phyloP scores from a whole-genome alignment of 75 land plant genomes.

The Ceratopteris richardii region DNA sequence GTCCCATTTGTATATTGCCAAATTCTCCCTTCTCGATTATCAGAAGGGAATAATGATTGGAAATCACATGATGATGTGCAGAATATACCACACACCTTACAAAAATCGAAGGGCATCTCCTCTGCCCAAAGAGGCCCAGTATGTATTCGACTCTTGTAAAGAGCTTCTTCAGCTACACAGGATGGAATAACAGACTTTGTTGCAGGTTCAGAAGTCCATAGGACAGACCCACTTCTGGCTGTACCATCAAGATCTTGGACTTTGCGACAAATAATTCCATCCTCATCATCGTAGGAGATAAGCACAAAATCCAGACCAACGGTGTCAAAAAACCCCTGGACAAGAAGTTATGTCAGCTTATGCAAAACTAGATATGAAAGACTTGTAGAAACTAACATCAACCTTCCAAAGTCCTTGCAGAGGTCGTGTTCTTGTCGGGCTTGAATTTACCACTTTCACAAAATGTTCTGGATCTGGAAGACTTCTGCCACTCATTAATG shows the following conservation, averaged over 20 bases:
- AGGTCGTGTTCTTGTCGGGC: slow-evolving; percentile 60
- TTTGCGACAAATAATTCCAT: slow-evolving; percentile 64
- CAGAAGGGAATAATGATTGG: slow-evolving; percentile 15
- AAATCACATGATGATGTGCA: slow-evolving; percentile 46
- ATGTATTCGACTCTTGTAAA: slow-evolving; percentile 48
- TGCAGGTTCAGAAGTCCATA: slow-evolving; percentile 56
- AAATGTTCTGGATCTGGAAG: slow-evolving; percentile 69
- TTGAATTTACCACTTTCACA: slow-evolving; percentile 53
- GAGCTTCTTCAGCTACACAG: slow-evolving; percentile 40
- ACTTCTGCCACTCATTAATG: slow-evolving; percentile 26
- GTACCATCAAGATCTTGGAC: slow-evolving; percentile 41
- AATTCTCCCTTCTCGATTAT: slow-evolving; percentile 60
- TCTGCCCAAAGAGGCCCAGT: slow-evolving; percentile 9
- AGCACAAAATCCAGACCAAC: slow-evolving; percentile 59
- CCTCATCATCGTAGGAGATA: slow-evolving; percentile 72
- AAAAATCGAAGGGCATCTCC: slow-evolving; percentile 3
- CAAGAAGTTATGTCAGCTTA: neutral
- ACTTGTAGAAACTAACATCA: neutral
- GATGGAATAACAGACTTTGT: slow-evolving; percentile 37
- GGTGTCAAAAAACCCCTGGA: slow-evolving; percentile 67
- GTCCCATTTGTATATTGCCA: slow-evolving; percentile 79
- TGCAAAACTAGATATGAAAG: neutral
- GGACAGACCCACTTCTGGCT: slow-evolving; percentile 40
- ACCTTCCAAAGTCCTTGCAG: slow-evolving; percentile 99
- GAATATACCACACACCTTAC: slow-evolving; percentile 28